Evolutionary conservation across 306 rosid species (phyloP), one percentile per base, ranked within the genome.

Genomic region (Carpinus viminea): DNA sequence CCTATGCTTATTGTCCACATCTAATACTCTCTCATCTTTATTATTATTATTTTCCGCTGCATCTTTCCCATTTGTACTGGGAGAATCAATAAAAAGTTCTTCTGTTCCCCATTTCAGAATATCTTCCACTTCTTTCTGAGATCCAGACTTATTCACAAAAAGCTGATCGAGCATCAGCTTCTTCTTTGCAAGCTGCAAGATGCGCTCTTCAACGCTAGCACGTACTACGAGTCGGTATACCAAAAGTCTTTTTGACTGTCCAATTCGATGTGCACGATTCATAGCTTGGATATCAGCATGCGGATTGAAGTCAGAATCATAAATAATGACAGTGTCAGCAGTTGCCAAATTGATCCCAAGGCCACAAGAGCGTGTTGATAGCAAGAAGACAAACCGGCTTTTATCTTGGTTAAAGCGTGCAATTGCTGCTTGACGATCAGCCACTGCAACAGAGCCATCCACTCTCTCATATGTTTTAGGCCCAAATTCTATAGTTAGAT

Each of bases 201-300:
- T 96, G 56, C 99, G 98, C 85, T 96, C 99, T 90, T 96, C 99
- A 53, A 96, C 99, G 52, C 99, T 96, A 65, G 99, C 99, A 78
- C 97, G 98, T 80, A 96, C 99, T 73, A 96, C 98, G 77, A 96
- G 99, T 77, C 99, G 90, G 82, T 96, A 96, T 45, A 96, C 99
- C 86, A 96, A 76, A 78, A 96, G 99, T 80, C 98, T 93, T 13
- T 96, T 96, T 76, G 99, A 96, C 80, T 96, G 99, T 72, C 99
- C 99, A 85, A 96, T 96, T 82, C 99, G 94, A 85, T 96, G 99
- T 54, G 99, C 99, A 48, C 99, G 96, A 83, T 96, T 96, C 99
- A 96, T 96, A 74, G 99, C 99, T 84, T 96, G 99, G 84, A 96
- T 96, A 87, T 96, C 99, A 74, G 99, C 99, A 89, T 96, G 99